Evolutionary conservation across 129 eudicot genomes (phyloP), one percentile per base, ranked within the genome.

Genomic region (Deinandra increscens): DNA sequence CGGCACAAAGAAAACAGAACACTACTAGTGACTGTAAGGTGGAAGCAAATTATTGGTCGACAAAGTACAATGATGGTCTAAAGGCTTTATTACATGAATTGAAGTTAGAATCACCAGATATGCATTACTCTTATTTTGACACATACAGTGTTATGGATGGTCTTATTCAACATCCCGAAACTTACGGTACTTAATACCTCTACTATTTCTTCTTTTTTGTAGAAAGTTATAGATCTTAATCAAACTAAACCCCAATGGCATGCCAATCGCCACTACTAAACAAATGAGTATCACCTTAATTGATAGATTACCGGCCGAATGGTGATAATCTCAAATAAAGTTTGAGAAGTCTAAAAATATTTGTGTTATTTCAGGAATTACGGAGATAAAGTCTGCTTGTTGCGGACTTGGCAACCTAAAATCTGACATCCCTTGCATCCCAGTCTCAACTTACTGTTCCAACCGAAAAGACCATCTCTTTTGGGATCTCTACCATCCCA

Each of bases 401-500:
- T 91, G 96, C 69, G 97, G 97, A 8, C 79, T 85, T 23, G 97
- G 97, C 18, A 75, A 85, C 56, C 79, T 91, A 68, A 83, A 79
- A 13, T 91, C 97, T 5, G 68, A 81, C 49, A 64, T 87, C 58
- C 85, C 91, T 41, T 91, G 97, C 81, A 79, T 80, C 17, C 95
- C 97, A 9, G 48, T 91, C 42, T 78, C 97, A 60, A 45, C 62
- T 3, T 85, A 63, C 12, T 91, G 97, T 69, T 20, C 81, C 29
- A 83, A 85, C 75, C 76, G 97, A 69, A 81, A 74, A 23, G 69
- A 75, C 42, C 88, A 91, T 80, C 78, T 91, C 1, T 91, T 91
- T 64, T 91, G 97, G 97, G 97, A 91, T 69, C 77, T 81, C 2
- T 84, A 83, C 60, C 97, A 91, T 58, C 97, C 97, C 13, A 83